A percentile compares a stretch with the other conserved stretches of the same genome.
phyloP scores from a whole-genome alignment of 139 green algal genomes.

The Spirogloea muscicola region DNA sequence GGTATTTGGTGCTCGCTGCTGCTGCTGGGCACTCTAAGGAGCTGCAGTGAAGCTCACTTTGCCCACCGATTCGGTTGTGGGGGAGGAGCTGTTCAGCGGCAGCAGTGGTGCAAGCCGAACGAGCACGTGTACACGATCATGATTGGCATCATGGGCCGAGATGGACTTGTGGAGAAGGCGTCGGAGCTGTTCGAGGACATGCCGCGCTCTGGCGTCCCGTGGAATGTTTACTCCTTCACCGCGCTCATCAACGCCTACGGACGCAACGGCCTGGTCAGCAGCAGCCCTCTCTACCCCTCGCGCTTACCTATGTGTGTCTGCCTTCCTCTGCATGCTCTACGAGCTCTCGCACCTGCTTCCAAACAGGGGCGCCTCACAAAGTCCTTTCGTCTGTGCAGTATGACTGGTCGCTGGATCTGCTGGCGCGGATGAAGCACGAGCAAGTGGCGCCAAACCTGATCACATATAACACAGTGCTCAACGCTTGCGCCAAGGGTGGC shows the following conservation, averaged over 20 bases:
- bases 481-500: constrained; percentile 24
- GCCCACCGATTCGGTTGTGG: too few relatives aligned
- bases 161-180: constrained; percentile 40
- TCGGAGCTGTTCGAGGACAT: constrained; percentile 48
- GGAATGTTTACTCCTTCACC: constrained; percentile 42
- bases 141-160: constrained; percentile 43
- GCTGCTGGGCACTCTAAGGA: too few relatives aligned
- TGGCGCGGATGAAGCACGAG: constrained; percentile 28
- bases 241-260: constrained; percentile 46
- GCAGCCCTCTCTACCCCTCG: not conserved
- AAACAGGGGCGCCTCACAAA: too few relatives aligned
- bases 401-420: constrained; percentile 15
- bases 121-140: constrained; percentile 50
- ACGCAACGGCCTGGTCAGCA: constrained; percentile 22
- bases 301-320: not conserved
- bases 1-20: too few relatives aligned
- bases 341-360: too few relatives aligned
- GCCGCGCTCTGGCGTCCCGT: constrained; percentile 24
- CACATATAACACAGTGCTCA: constrained; percentile 42
- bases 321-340: not conserved
- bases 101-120: constrained; percentile 34
- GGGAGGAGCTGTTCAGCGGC: too few relatives aligned
- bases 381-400: constrained; percentile 1
- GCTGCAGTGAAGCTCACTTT: too few relatives aligned
- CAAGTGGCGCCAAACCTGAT: constrained; percentile 33